Conservation (phyloP, 2,329 filamentous ascomycete species). For the Teratosphaeria nubilosa region DNA sequence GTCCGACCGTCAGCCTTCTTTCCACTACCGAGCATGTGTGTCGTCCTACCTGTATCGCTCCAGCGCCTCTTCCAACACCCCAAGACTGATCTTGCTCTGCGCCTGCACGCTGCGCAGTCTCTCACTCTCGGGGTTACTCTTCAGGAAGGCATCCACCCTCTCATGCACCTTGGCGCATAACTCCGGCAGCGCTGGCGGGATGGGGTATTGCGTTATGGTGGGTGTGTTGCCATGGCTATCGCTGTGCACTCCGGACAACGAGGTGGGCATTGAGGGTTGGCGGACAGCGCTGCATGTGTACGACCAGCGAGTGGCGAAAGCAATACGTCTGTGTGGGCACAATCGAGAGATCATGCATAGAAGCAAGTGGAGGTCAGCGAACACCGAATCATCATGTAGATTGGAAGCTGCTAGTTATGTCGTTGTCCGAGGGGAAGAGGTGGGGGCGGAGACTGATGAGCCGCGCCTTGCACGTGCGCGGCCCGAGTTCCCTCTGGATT, state of each 20-base stretch:
- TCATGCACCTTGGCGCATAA: constrained; percentile 44
- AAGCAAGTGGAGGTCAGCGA: neutral
- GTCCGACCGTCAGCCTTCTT: constrained; percentile 1
- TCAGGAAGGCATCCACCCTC: constrained; percentile 57
- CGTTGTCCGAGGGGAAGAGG: neutral
- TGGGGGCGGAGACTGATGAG: neutral
- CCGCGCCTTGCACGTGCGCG: neutral
- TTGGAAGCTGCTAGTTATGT: neutral
- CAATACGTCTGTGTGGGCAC: neutral
- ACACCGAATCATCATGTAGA: neutral
- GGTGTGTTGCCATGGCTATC: constrained; percentile 5
- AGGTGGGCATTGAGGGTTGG: constrained; percentile 3
- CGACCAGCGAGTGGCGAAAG: neutral
- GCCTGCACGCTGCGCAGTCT: constrained; percentile 56
- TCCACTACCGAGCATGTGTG: neutral
- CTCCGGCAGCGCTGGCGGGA: constrained; percentile 22
- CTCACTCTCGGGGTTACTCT: constrained; percentile 45
- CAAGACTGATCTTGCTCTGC: constrained; percentile 63
- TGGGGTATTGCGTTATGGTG: constrained; percentile 6
- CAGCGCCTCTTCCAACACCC: constrained; percentile 65
- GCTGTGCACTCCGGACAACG: constrained; percentile 5
- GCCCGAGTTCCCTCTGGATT: neutral
- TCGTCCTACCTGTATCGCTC: constrained; percentile 57
- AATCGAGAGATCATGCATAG: neutral
- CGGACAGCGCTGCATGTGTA: constrained; percentile 3